Conservation (phyloP, 805 yeast genomes). For the Wickerhamiella dianesei region DNA sequence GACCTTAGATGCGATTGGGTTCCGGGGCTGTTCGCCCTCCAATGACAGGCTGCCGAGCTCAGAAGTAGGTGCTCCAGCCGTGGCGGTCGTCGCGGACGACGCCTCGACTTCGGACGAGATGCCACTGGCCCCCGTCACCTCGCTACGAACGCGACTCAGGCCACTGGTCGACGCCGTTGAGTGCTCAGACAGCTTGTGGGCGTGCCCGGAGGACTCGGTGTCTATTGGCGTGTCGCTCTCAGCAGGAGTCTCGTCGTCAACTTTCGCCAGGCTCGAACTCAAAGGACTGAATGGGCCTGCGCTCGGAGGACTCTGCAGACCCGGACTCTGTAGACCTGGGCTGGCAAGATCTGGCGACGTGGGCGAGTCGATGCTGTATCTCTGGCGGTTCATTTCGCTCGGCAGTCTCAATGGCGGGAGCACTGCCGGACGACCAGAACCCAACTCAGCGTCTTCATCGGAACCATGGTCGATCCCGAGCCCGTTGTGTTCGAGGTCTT, state of each 20-base stretch:
- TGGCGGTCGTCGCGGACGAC: background rate
- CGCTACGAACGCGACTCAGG: background rate
- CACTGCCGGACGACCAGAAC: background rate
- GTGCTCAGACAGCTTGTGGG: background rate
- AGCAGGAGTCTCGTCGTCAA: no score
- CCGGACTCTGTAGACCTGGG: background rate
- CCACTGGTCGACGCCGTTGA: background rate
- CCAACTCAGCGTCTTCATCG: background rate
- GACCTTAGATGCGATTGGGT: constrained; percentile 13
- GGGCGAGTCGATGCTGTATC: background rate
- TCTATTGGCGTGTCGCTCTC: background rate
- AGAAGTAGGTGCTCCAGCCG: background rate
- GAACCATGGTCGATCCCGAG: constrained; percentile 6
- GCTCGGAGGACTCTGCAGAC: no score
- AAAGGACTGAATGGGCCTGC: no score
- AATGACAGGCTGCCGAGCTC: background rate
- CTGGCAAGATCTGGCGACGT: background rate
- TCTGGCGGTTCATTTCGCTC: background rate
- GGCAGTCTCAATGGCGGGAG: background rate
- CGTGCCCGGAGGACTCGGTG: background rate
- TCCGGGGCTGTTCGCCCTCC: background rate
- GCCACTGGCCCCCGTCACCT: background rate
- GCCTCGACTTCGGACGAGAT: background rate
- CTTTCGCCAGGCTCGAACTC: no score
- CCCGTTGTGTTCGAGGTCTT: background rate